These are phyloP conservation scores for Plantago elongata DNA, from an alignment of 257 asterid species.

Conservation along the genomic window DNA sequence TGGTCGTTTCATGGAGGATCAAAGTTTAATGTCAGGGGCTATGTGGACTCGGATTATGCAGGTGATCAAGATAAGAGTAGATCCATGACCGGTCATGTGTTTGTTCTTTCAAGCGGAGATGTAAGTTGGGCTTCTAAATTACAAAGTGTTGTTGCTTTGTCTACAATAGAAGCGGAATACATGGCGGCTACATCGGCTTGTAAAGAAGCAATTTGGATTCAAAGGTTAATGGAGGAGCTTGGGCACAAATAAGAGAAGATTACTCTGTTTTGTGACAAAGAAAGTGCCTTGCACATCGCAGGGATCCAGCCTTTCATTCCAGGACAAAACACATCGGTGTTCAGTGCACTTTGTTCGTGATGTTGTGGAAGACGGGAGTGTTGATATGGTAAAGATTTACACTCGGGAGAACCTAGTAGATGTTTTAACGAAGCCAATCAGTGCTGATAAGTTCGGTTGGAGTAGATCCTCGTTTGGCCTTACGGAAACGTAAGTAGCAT, in stretches of 20 bases:
- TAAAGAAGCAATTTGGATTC: neutral
- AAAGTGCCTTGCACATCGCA: neutral
- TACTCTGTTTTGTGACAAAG: neutral
- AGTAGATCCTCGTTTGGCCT: neutral
- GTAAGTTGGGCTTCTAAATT: conserved; percentile 1
- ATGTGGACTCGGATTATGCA: neutral
- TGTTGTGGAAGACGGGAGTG: neutral
- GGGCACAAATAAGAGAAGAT: neutral
- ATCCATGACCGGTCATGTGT: neutral
- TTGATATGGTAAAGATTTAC: neutral
- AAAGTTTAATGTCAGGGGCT: neutral
- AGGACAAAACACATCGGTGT: neutral
- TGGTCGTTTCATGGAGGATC: neutral
- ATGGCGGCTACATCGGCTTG: neutral
- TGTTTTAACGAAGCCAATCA: neutral
- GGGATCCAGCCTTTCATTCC: neutral
- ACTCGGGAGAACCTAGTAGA: neutral
- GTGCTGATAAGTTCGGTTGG: neutral
- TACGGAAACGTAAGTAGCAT: neutral
- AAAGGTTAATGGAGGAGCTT: neutral
- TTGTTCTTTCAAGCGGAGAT: neutral
- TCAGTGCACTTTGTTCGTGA: conserved; percentile 3
- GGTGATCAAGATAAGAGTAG: neutral
- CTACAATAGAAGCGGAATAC: conserved; percentile 1
- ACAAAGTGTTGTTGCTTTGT: conserved; percentile 2